Evolutionary conservation across 345 rosid genomes (phyloP).

Genomic region (Dimocarpus longan): DNA sequence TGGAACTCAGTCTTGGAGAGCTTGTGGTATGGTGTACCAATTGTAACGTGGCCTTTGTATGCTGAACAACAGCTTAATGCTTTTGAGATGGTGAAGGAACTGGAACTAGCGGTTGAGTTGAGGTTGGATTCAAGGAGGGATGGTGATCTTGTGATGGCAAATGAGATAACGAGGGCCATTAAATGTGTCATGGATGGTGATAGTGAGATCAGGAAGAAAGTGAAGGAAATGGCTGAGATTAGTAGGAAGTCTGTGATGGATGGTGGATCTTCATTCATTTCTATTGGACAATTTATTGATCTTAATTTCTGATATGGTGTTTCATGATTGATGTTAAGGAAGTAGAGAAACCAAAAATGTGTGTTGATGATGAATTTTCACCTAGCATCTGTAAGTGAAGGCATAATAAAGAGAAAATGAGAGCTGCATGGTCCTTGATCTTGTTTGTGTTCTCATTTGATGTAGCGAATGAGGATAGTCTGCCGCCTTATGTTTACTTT

Average conservation of each 20-base stretch:
- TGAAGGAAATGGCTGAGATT: conserved; percentile 22
- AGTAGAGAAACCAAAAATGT: conserved; percentile 30
- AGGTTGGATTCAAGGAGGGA: neutral
- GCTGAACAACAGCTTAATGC: conserved; percentile 47
- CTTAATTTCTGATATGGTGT: neutral
- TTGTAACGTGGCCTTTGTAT: conserved; percentile 35
- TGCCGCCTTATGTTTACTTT: conserved; percentile 47
- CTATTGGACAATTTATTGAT: conserved; percentile 24
- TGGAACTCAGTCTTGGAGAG: conserved; percentile 47
- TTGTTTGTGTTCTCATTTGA: conserved; percentile 46
- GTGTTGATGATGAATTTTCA: conserved; percentile 28
- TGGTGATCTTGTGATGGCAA: conserved; percentile 4
- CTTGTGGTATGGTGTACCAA: conserved; percentile 33
- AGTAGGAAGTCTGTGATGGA: conserved; percentile 17
- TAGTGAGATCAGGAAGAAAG: conserved; percentile 6
- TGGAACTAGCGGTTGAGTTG: conserved; percentile 27
- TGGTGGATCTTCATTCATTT: conserved; percentile 36
- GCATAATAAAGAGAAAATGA: no score
- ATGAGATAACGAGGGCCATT: conserved; percentile 34
- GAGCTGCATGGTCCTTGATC: conserved; percentile 32
- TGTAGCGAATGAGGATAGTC: conserved; percentile 34
- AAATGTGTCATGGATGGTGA: conserved; percentile 29
- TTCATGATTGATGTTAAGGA: conserved; percentile 37
- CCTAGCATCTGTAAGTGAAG: neutral
- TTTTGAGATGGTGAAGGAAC: conserved; percentile 25